Evolutionary conservation across 2,329 filamentous ascomycete genomes (phyloP).

Genomic region (Microdochium bolleyi): DNA sequence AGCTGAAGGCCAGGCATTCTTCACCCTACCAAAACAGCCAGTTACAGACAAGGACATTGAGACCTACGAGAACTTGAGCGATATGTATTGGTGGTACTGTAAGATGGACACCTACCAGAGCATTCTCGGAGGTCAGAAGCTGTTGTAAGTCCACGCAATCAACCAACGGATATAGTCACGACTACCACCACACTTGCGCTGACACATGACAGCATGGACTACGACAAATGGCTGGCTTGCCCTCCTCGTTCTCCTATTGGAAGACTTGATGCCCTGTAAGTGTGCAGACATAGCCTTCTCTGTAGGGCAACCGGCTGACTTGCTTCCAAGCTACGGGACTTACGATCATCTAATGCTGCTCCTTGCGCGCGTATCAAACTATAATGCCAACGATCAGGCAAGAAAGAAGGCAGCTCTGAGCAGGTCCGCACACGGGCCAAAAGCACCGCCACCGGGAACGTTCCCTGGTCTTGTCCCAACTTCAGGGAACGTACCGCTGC

Average conservation of each 20-base stretch:
- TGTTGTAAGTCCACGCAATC: slow-evolving; percentile 58
- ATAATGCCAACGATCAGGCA: slow-evolving; percentile 66
- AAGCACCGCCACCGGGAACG: slow-evolving; percentile 27
- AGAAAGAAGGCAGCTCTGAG: slow-evolving; percentile 51
- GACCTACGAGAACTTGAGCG: slow-evolving; percentile 71
- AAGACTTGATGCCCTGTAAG: slow-evolving; percentile 63
- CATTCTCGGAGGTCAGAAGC: slow-evolving; percentile 73
- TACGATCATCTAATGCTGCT: slow-evolving; percentile 83
- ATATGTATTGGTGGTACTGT: slow-evolving; percentile 92
- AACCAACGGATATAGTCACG: neutral
- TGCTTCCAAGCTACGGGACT: slow-evolving; percentile 66
- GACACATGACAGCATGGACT: slow-evolving; percentile 57
- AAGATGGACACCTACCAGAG: slow-evolving; percentile 94
- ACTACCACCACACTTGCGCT: neutral
- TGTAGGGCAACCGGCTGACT: slow-evolving; percentile 12
- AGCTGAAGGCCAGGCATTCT: neutral
- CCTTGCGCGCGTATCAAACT: slow-evolving; percentile 71
- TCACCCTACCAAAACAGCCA: slow-evolving; percentile 14
- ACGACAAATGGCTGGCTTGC: slow-evolving; percentile 75
- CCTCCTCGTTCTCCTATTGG: slow-evolving; percentile 78
- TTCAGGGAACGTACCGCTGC: slow-evolving; percentile 38
- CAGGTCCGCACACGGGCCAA: neutral
- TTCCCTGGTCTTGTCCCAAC: slow-evolving; percentile 51
- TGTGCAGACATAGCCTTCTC: slow-evolving; percentile 2
- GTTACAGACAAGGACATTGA: slow-evolving; percentile 60